These are phyloP conservation scores for Mediolabrus comicus DNA, from an alignment of 108 stramenopile species.

Conservation along the genomic window DNA sequence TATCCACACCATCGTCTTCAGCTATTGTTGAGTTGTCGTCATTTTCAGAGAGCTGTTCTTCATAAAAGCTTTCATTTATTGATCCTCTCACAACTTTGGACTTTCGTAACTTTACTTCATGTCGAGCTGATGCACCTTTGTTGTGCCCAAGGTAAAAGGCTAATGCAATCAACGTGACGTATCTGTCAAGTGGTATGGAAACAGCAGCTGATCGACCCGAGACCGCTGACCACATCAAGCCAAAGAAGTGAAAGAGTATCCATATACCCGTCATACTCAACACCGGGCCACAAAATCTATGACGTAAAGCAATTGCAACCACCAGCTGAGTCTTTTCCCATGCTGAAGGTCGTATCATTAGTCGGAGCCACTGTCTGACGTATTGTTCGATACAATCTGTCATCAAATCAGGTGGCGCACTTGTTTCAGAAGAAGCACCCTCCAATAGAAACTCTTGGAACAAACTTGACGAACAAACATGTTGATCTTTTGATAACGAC, in stretches of 20 bases:
- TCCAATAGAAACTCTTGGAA: conserved; percentile 33
- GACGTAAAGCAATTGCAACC: conserved; percentile 22
- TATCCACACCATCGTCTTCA: conserved; percentile 42
- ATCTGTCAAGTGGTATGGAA: conserved; percentile 30
- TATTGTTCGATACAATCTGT: conserved; percentile 17
- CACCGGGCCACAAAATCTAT: conserved; percentile 19
- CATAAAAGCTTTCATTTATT: conserved; percentile 1
- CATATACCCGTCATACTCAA: conserved; percentile 17
- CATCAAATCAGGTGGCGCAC: neutral
- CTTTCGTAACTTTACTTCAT: neutral
- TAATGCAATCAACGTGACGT: conserved; percentile 20
- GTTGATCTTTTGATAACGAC: conserved; percentile 30
- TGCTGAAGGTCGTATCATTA: neutral
- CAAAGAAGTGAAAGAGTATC: conserved; percentile 9
- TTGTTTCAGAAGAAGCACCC: neutral
- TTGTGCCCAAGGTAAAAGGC: conserved; percentile 39
- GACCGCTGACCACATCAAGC: conserved; percentile 16
- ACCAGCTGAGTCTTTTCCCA: conserved; percentile 6
- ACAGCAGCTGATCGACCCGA: conserved; percentile 4
- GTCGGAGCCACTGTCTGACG: conserved; percentile 26
- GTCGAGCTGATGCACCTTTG: conserved; percentile 8
- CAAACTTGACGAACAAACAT: conserved; percentile 21
- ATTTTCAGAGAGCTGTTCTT: neutral
- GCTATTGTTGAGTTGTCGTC: conserved; percentile 47
- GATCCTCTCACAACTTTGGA: conserved; percentile 8